Percentiles rank a stretch among this genome's conserved stretches.
phyloP scores from a whole-genome alignment of 768 basidiomycete species.

The Amanita inopinata region DNA sequence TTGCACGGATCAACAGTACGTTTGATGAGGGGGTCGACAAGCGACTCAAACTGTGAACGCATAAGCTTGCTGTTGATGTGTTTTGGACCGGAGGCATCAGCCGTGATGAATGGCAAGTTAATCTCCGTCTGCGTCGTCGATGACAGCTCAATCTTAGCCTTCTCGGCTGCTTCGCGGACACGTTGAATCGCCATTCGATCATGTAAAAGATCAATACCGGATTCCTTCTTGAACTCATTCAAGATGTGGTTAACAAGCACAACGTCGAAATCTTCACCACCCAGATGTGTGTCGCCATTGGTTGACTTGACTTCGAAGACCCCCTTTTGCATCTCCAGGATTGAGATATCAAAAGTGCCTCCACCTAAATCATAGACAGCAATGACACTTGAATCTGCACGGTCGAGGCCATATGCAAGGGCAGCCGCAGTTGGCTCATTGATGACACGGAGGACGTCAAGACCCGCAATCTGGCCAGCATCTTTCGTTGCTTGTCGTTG shows the following conservation, averaged over 20 bases:
- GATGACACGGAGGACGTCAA: constrained; percentile 96
- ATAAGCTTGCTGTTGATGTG: constrained; percentile 91
- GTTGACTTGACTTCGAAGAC: constrained; percentile 99
- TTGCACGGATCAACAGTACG: constrained; percentile 94
- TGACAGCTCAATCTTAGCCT: constrained; percentile 97
- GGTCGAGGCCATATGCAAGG: constrained; percentile 94
- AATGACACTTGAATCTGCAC: constrained; percentile 74
- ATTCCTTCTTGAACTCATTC: constrained; percentile 90
- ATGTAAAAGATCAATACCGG: constrained; percentile 66
- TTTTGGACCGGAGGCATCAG: constrained; percentile 89
- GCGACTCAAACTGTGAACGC: constrained; percentile 82
- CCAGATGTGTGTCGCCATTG: constrained; percentile 97
- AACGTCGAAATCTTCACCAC: constrained; percentile 94
- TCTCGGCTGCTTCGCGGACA: constrained; percentile 98
- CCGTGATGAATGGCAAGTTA: constrained; percentile 97
- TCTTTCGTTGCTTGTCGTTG: constrained; percentile 99
- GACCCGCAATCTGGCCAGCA: constrained; percentile 94
- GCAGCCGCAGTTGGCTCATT: constrained; percentile 99
- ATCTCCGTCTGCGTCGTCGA: constrained; percentile 93
- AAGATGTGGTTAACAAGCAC: constrained; percentile 79
- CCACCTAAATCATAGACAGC: constrained; percentile 99
- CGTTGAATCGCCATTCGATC: constrained; percentile 98
- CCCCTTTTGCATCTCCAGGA: constrained; percentile 98
- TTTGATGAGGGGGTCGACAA: constrained; percentile 75
- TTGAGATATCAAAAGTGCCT: constrained; percentile 99